These are phyloP conservation scores for Coemansia sp. DNA, from an alignment of 192 early-diverging fungal genomes.

Conservation along the genomic window DNA sequence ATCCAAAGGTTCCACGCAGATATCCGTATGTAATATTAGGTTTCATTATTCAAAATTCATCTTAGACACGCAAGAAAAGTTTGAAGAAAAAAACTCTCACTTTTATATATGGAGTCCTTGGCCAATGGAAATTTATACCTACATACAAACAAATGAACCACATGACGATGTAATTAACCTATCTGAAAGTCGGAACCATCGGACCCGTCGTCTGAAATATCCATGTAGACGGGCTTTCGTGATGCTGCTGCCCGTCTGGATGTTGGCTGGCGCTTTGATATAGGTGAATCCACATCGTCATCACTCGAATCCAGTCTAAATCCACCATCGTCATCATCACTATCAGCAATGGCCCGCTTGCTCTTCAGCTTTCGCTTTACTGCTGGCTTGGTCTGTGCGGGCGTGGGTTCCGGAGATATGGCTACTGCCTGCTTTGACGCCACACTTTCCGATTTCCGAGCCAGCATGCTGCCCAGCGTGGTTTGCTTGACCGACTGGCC, in stretches of 20 bases:
- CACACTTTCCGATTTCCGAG: constrained; percentile 4
- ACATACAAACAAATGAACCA: neutral
- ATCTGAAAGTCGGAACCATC: constrained; percentile 30
- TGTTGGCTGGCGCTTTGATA: constrained; percentile 14
- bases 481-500: constrained; percentile 12
- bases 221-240: constrained; percentile 30
- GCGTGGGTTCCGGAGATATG: neutral
- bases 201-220: constrained; percentile 38
- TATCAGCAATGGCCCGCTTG: constrained; percentile 9
- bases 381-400: constrained; percentile 10
- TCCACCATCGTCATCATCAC: constrained; percentile 35
- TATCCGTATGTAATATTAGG: constrained; percentile 35
- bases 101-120: neutral
- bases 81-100: neutral
- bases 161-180: neutral
- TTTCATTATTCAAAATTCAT: neutral
- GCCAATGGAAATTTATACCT: no score
- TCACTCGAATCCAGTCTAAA: constrained; percentile 7
- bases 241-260: constrained; percentile 23
- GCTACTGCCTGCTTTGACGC: neutral
- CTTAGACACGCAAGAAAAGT: neutral
- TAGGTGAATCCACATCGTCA: constrained; percentile 15
- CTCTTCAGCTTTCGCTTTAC: constrained; percentile 2
- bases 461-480: constrained; percentile 32
- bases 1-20: constrained; percentile 47